Evolutionary conservation across 768 basidiomycete genomes (phyloP), one percentile per base, ranked within the genome.

Genomic region (Calocera viscosa): DNA sequence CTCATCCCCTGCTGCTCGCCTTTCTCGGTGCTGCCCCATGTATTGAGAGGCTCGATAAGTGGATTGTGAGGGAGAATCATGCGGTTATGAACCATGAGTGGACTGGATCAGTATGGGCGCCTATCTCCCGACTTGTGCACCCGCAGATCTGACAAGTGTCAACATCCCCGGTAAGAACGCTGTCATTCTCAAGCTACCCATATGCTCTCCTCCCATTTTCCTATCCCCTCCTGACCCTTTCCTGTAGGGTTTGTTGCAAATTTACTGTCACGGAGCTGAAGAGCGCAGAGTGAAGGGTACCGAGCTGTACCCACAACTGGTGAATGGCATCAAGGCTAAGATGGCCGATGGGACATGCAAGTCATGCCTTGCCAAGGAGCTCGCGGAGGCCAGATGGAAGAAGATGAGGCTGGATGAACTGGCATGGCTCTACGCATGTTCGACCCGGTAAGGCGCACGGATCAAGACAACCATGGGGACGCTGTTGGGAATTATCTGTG

Each of bases 251-350:
- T 60, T 11, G 53, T 28, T 60, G 53, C 53, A 60, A 60, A 60
- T 19, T 26, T 60, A 28, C 53, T 26, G 53, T 5, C 14, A 60
- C 7, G 53, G 30, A 60, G 53, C 53, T 26, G 53, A 77, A 24
- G 76, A 83, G 53, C 71, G 82, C 35, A 77, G 75, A 19, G 72
- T 75, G 64, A 72, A 75, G 0, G 80, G 81, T 64, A 78, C 78
- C n/a, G 70, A 72, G 19, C 77, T 80, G 40, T 77, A 80, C 35
- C 77, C 75, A 40, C 73, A 76, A 43, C 73, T 82, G 0, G 72
- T 80, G 34, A 70, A 78, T 30, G 80, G 81, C 47, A 81, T 82
- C 65, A 78, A 80, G 68, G 63, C 71, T 3, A 76, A 80, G 34
- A 79, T 81, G 76, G 70, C 71, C 1, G 74, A 73, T 3, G 79